These are phyloP conservation scores for Candida nitratophila DNA, from an alignment of 805 yeast genomes.

Conservation along the genomic window DNA sequence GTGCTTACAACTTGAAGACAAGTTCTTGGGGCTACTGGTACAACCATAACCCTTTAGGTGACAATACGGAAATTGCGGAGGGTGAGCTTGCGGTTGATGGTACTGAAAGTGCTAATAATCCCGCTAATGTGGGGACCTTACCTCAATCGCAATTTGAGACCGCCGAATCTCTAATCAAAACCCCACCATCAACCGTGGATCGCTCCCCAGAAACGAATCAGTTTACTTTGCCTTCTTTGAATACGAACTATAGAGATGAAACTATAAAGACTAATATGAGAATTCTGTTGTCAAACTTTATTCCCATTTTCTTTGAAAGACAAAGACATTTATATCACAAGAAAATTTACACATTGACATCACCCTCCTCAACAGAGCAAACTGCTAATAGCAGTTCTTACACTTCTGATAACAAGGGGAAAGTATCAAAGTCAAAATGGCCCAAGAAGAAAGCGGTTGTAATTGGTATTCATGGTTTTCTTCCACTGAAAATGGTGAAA, in stretches of 20 bases:
- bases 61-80: not conserved
- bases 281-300: constrained; percentile 14
- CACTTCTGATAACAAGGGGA: no score
- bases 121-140: constrained; percentile 16
- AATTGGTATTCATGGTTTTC: constrained; percentile 93
- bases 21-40: constrained; percentile 23
- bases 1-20: constrained; percentile 13
- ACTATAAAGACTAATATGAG: constrained; percentile 20
- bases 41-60: not conserved
- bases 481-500: constrained; percentile 78
- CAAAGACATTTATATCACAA: constrained; percentile 25
- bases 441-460: constrained; percentile 42
- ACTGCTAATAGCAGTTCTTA: no score
- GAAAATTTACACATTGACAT: not conserved
- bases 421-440: not conserved
- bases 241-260: constrained; percentile 18
- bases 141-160: constrained; percentile 23
- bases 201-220: no score
- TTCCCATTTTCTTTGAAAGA: constrained; percentile 13
- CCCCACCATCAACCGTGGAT: not conserved
- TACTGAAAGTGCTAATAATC: constrained; percentile 19
- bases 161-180: constrained; percentile 14
- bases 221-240: constrained; percentile 16
- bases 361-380: no score
- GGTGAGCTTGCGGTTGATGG: constrained; percentile 25